Conservation (phyloP, 345 rosid species). For the Salix viminalis region DNA sequence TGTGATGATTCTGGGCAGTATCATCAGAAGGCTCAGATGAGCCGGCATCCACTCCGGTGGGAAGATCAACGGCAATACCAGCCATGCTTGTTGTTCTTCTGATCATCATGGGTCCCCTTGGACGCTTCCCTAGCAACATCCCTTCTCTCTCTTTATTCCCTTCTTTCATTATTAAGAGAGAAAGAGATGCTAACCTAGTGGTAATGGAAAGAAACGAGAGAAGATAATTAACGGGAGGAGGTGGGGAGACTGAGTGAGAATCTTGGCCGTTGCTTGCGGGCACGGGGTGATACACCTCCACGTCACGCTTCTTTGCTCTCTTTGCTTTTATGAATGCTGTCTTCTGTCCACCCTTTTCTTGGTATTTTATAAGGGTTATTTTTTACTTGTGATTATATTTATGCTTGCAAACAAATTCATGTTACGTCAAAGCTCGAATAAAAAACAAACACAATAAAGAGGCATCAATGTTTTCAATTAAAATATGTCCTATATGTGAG, state of each 20-base stretch:
- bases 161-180: background rate
- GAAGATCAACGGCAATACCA: slow-evolving; percentile 42
- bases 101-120: slow-evolving; percentile 51
- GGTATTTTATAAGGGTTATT: background rate
- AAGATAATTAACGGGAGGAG: slow-evolving; percentile 11
- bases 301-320: slow-evolving; percentile 24
- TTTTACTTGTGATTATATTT: background rate
- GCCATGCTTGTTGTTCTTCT: slow-evolving; percentile 73
- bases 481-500: background rate
- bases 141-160: slow-evolving; percentile 1
- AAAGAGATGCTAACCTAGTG: background rate
- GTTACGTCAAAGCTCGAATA: background rate
- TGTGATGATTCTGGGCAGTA: background rate
- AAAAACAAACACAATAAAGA: background rate
- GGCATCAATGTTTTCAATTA: background rate
- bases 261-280: slow-evolving; percentile 55
- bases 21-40: slow-evolving; percentile 27
- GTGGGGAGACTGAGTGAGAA: slow-evolving; percentile 23
- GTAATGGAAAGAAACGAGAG: background rate
- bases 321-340: background rate
- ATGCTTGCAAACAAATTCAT: background rate
- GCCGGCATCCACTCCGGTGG: slow-evolving; percentile 17
- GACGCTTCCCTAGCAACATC: slow-evolving; percentile 67
- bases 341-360: background rate
- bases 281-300: slow-evolving; percentile 33